These are phyloP conservation scores for Trichocladium antarcticum DNA, from an alignment of 495 filamentous ascomycete species.

Conservation along the genomic window DNA sequence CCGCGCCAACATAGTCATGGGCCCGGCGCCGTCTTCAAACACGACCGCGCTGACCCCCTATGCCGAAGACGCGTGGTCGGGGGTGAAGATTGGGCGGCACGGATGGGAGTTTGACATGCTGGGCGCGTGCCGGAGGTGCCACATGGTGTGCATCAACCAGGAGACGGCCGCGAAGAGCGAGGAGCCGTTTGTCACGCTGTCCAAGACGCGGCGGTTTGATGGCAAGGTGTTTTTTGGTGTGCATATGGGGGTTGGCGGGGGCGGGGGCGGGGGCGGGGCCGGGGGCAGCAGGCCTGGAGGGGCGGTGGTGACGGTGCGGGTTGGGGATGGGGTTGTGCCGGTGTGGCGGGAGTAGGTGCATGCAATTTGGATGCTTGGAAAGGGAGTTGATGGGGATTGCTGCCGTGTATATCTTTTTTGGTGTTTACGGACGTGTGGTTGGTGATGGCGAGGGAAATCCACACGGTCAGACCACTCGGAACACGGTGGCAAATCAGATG, in stretches of 20 bases:
- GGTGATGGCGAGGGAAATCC: no score
- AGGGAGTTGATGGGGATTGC: no score
- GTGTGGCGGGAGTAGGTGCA: conserved; percentile 6
- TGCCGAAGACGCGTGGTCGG: conserved; percentile 48
- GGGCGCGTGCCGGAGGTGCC: conserved; percentile 75
- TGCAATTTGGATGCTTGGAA: no score
- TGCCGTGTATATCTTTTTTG: no score
- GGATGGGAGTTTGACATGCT: conserved; percentile 62
- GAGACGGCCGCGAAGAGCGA: conserved; percentile 62
- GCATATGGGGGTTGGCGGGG: conserved; percentile 49
- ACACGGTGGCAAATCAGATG: no score
- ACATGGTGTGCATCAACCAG: conserved; percentile 93
- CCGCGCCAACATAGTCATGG: conserved; percentile 74
- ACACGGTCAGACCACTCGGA: no score
- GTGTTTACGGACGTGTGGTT: no score
- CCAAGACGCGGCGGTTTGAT: conserved; percentile 69
- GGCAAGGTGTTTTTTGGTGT: conserved; percentile 80
- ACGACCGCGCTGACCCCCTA: conserved; percentile 22
- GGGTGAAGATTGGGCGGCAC: conserved; percentile 39
- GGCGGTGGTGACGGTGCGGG: conserved; percentile 43
- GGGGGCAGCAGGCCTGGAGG: conserved; percentile 29
- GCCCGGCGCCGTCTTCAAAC: background rate
- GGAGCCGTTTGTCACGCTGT: conserved; percentile 80
- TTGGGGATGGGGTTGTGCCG: conserved; percentile 43
- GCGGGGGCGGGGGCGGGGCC: conserved; percentile 15